Evolutionary conservation across 2,329 filamentous ascomycete genomes (phyloP).

Genomic region (Phoma sp.): DNA sequence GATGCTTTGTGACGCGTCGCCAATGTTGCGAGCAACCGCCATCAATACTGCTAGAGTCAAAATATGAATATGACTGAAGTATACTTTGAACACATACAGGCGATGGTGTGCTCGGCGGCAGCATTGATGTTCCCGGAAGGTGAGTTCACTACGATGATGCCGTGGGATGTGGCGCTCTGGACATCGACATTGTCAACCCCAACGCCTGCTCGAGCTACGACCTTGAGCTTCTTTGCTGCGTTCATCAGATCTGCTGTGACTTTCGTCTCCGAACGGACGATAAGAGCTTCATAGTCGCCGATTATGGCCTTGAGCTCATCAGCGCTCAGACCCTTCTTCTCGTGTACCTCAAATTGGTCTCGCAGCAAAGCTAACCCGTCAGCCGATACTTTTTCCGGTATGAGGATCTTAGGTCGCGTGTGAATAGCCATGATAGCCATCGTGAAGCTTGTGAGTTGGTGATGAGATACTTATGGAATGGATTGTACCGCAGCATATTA

Average conservation of each 20-base stretch:
- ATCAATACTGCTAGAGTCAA: slow-evolving; percentile 63
- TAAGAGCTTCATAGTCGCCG: slow-evolving; percentile 74
- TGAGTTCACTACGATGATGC: slow-evolving; percentile 81
- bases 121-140: slow-evolving; percentile 81
- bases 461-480: neutral
- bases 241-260: slow-evolving; percentile 72
- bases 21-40: slow-evolving; percentile 75
- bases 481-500: neutral
- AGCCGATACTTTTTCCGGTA: slow-evolving; percentile 80
- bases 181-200: slow-evolving; percentile 83
- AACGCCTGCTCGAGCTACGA: slow-evolving; percentile 80
- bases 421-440: slow-evolving; percentile 42
- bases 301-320: slow-evolving; percentile 71
- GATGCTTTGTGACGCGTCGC: slow-evolving; percentile 70
- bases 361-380: slow-evolving; percentile 75
- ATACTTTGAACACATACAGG: slow-evolving; percentile 37
- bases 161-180: slow-evolving; percentile 70
- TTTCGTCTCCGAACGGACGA: slow-evolving; percentile 82
- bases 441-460: neutral
- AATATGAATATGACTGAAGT: neutral
- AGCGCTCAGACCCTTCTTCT: slow-evolving; percentile 65
- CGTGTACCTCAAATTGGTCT: slow-evolving; percentile 72
- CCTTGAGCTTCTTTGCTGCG: slow-evolving; percentile 72
- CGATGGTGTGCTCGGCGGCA: slow-evolving; percentile 78
- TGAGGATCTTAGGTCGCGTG: slow-evolving; percentile 64